Base-by-base conservation (phyloP, 352 stramenopile genomes). In the Pythium biforme region DNA sequence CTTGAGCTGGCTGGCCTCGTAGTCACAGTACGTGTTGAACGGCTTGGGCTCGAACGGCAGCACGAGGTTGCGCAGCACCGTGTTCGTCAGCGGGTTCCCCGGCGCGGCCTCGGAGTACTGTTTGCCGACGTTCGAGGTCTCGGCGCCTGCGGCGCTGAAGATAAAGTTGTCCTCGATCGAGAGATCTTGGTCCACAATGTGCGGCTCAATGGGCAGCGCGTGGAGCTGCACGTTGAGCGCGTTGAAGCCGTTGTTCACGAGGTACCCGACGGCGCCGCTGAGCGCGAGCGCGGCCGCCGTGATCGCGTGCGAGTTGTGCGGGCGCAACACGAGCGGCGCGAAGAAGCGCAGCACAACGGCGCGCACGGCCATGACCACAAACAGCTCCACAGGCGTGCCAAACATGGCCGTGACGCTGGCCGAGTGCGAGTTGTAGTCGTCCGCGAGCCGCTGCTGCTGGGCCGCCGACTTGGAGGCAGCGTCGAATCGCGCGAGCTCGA, bases 211-310 rank as follows among this genome's bases (percentile, higher is more conserved):
- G 8, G 8, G 8, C 8, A 47, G 40, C 40, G 29, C 6, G 4
- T 33, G 60, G 6, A 67, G 43, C 45, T 67, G 60, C 2, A 67
- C 52, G 45, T 67, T 67, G 31, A 51, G 9, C 12, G 60, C 51
- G 14, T 51, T 43, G 52, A 67, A 57, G 31, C 40, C 52, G 51
- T 61, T 62, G 22, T 11, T 45, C 22, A 67, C 15, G 10, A 67
- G 26, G 33, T 41, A 61, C 4, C 51, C 37, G 12, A 61, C 37
- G 20, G 23, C 50, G 4, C 17, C 14, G 5, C 17, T n/a, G 40
- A 66, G 14, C 7, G 33, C 22, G 12, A 59, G 22, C 39, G 39
- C 25, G 17, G n/a, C 31, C 2, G 22, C 25, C 14, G 43, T 11
- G 6, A 34, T 25, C 25, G 25, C 48, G 25, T 12, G 27, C 5